Evolutionary conservation across 148 eudicot genomes (phyloP).

Genomic region (Rhododendron henanense): DNA sequence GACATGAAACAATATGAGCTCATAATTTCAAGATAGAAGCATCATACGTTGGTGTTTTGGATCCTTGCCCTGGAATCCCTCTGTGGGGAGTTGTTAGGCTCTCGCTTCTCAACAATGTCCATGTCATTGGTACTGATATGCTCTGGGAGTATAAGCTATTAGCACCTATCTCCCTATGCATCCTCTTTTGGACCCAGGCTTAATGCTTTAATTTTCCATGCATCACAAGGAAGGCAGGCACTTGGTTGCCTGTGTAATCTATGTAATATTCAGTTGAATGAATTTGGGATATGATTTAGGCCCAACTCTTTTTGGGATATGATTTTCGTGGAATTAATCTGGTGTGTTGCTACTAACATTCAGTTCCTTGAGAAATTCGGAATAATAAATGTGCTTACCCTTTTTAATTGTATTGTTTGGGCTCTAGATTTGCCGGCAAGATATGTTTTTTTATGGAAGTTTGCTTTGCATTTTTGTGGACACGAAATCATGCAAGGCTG

Average conservation of each 20-base stretch:
- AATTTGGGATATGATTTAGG: not conserved
- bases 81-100: slow-evolving; percentile 76
- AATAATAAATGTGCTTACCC: not conserved
- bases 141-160: slow-evolving; percentile 47
- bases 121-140: slow-evolving; percentile 77
- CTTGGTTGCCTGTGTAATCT: not conserved
- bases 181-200: not conserved
- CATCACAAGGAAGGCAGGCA: slow-evolving; percentile 7
- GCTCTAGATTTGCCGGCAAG: not conserved
- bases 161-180: not conserved
- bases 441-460: not conserved
- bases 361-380: not conserved
- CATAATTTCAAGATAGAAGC: too few species aligned
- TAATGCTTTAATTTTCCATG: not conserved
- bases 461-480: not conserved
- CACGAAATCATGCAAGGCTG: not conserved
- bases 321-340: not conserved
- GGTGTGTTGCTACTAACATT: not conserved
- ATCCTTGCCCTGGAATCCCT: slow-evolving; percentile 79
- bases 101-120: slow-evolving; percentile 49
- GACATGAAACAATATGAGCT: too few species aligned
- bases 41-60: slow-evolving; percentile 36
- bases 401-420: not conserved
- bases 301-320: not conserved
- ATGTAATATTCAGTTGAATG: not conserved